A percentile compares a stretch with the other conserved stretches of the same genome.
phyloP scores from a whole-genome alignment of 345 rosid genomes.

The Gossypioides kirkii region DNA sequence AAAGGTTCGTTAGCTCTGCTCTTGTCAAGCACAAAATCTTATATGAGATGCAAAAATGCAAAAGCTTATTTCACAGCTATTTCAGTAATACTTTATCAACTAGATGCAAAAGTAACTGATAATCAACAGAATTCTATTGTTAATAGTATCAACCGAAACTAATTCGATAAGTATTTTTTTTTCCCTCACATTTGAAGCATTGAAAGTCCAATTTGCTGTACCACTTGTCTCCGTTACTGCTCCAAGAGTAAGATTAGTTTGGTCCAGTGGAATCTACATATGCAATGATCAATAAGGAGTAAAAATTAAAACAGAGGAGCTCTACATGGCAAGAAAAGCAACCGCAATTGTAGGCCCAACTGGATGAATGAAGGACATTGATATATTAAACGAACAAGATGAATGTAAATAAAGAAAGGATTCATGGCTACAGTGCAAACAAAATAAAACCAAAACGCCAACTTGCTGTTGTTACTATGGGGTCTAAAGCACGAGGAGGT shows the following conservation, averaged over 20 bases:
- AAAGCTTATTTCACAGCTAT: neutral
- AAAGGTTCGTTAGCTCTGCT: neutral
- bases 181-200: slow-evolving; percentile 32
- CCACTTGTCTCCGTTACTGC: slow-evolving; percentile 21
- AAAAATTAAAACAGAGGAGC: neutral
- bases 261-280: slow-evolving; percentile 21
- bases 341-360: neutral
- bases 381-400: neutral
- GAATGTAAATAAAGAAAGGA: neutral
- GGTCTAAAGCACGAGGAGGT: neutral
- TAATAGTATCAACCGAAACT: neutral
- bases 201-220: slow-evolving; percentile 22
- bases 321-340: neutral
- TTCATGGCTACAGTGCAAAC: neutral
- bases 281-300: slow-evolving; percentile 11
- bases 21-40: neutral
- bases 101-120: slow-evolving; percentile 5
- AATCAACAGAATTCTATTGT: neutral
- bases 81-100: neutral
- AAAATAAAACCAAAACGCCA: neutral
- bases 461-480: neutral
- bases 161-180: neutral
- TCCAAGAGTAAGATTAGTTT: slow-evolving; percentile 16
- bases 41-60: neutral
- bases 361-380: neutral